Evolutionary conservation across 805 yeast genomes (phyloP).

Genomic region (Ogataea haglerorum): DNA sequence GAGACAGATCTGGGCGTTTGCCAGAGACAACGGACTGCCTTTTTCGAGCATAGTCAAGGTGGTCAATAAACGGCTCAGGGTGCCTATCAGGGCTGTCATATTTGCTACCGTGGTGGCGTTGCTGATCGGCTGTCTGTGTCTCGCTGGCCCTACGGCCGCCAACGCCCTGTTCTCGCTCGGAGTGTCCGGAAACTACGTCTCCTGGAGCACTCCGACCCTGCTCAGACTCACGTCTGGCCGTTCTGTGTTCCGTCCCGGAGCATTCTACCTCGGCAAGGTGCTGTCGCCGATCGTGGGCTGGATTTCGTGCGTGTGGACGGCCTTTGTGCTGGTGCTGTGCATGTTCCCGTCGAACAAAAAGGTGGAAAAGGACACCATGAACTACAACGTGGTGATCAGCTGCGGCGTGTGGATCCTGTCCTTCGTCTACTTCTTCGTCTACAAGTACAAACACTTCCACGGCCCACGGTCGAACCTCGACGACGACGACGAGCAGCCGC

Average conservation of each 20-base stretch:
- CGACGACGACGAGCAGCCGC: slow-evolving; percentile 6
- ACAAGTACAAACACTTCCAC: slow-evolving; percentile 50
- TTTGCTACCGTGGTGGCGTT: slow-evolving; percentile 51
- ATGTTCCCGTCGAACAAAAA: slow-evolving; percentile 53
- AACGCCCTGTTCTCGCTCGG: slow-evolving; percentile 61
- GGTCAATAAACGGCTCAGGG: slow-evolving; percentile 53
- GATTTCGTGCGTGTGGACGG: slow-evolving; percentile 47
- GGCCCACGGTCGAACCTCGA: slow-evolving; percentile 43
- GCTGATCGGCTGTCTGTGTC: slow-evolving; percentile 52
- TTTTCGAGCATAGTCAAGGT: slow-evolving; percentile 51
- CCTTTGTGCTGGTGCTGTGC: slow-evolving; percentile 51
- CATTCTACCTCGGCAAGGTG: slow-evolving; percentile 55
- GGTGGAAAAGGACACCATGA: slow-evolving; percentile 53
- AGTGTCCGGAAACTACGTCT: slow-evolving; percentile 57
- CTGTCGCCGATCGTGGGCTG: slow-evolving; percentile 43
- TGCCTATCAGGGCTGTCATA: slow-evolving; percentile 62
- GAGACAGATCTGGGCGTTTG: slow-evolving; percentile 71
- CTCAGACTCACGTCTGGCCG: slow-evolving; percentile 52
- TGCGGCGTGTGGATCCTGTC: slow-evolving; percentile 57
- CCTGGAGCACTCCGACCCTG: slow-evolving; percentile 61
- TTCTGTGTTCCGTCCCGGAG: slow-evolving; percentile 59
- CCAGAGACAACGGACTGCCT: slow-evolving; percentile 75
- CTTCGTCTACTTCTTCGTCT: slow-evolving; percentile 44
- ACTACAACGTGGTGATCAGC: slow-evolving; percentile 64
- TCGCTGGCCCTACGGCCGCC: slow-evolving; percentile 60